A percentile compares a stretch with the other conserved stretches of the same genome.
These are phyloP conservation scores for Dictyostelium discoideum DNA, from an alignment of 78 protist species.

Conservation along the genomic window DNA sequence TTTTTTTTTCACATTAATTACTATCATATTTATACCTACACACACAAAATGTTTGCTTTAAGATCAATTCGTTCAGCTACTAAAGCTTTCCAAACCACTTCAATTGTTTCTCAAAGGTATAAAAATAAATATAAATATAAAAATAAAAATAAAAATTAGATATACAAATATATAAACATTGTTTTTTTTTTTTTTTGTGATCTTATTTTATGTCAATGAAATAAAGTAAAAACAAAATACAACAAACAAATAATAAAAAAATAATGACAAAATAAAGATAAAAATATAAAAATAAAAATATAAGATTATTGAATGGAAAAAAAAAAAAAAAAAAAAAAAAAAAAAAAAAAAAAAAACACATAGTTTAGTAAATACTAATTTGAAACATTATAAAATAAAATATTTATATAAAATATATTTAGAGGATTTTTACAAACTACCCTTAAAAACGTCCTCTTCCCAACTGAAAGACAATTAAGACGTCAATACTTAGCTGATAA, in stretches of 20 bases:
- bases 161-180: too few relatives aligned
- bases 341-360: not conserved
- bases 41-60: slow-evolving; percentile 4
- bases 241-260: not conserved
- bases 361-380: not conserved
- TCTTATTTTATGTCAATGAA: too few relatives aligned
- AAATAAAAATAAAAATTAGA: not conserved
- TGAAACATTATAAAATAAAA: not conserved
- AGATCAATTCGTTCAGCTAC: slow-evolving; percentile 19
- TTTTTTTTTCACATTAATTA: not conserved
- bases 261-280: not conserved
- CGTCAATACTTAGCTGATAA: slow-evolving; percentile 1
- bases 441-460: slow-evolving; percentile 57
- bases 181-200: too few relatives aligned
- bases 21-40: not conserved
- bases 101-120: slow-evolving; percentile 10
- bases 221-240: too few relatives aligned
- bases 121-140: not conserved
- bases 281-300: not conserved
- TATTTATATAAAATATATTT: too few relatives aligned
- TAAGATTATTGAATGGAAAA: not conserved
- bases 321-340: not conserved
- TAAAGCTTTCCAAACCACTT: not conserved
- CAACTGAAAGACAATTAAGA: slow-evolving; percentile 77
- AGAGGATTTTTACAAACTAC: slow-evolving; percentile 63